A percentile compares a stretch with the other conserved stretches of the same genome.
phyloP scores from a whole-genome alignment of 495 filamentous ascomycete genomes.

The Evansstolkia leycettana region DNA sequence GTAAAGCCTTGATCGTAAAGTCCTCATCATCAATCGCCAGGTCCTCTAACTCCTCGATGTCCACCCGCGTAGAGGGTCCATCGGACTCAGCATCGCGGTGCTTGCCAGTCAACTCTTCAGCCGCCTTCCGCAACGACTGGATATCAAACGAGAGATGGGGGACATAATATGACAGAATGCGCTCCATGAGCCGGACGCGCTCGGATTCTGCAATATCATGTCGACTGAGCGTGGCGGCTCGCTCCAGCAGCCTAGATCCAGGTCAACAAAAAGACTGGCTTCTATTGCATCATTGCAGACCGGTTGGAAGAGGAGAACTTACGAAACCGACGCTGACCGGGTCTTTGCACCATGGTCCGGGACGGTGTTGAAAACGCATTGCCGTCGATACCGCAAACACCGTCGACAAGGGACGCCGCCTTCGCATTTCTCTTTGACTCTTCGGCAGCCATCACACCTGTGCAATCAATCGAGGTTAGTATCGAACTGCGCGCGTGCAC shows the following conservation, averaged over 20 bases:
- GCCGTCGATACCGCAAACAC: conserved; percentile 34
- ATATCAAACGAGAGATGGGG: conserved; percentile 33
- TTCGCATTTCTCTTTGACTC: conserved; percentile 40
- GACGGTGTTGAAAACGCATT: conserved; percentile 31
- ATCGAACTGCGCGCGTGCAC: not conserved
- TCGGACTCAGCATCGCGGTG: conserved; percentile 27
- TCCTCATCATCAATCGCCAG: conserved; percentile 32
- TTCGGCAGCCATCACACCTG: conserved; percentile 36
- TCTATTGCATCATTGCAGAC: not conserved
- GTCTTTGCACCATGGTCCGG: conserved; percentile 26
- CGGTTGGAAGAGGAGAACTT: conserved; percentile 7
- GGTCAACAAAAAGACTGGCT: no score
- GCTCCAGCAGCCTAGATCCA: conserved; percentile 19
- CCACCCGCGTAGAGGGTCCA: conserved; percentile 18
- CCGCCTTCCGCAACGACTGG: conserved; percentile 27
- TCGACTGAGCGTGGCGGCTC: conserved; percentile 21
- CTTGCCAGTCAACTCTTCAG: conserved; percentile 24
- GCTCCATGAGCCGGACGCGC: conserved; percentile 33
- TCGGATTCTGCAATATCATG: conserved; percentile 33
- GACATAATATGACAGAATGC: conserved; percentile 28
- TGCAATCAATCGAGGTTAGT: not conserved
- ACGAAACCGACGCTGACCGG: conserved; percentile 28
- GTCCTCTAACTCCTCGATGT: conserved; percentile 30
- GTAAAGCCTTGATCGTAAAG: conserved; percentile 33
- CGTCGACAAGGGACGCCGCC: conserved; percentile 38